A percentile compares a stretch with the other conserved stretches of the same genome.
Conservation (phyloP, 768 basidiomycete genomes). For the Clitopilus hobsonii region DNA sequence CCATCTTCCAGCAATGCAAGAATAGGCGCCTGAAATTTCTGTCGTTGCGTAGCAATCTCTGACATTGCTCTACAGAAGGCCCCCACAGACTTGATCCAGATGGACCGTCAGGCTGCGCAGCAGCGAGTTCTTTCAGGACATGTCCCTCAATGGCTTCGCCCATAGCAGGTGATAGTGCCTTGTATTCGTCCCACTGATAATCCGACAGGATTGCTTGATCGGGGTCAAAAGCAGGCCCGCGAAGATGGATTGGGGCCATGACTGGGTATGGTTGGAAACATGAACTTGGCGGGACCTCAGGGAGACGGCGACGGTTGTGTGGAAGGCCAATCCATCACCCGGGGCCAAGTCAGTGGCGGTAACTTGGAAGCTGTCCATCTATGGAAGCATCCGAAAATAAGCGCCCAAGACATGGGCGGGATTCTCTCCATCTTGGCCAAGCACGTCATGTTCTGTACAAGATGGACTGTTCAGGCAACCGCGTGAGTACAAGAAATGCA, state of each 20-base stretch:
- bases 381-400: too few relatives aligned
- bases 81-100: too few relatives aligned
- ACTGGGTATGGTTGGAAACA: background rate
- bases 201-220: background rate
- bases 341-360: too few relatives aligned
- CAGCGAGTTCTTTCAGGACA: background rate
- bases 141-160: background rate
- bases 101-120: too few relatives aligned
- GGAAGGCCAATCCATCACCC: too few relatives aligned
- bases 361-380: too few relatives aligned
- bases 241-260: background rate
- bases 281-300: background rate
- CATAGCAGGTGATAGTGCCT: background rate
- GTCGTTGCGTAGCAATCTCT: background rate
- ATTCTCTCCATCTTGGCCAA: too few relatives aligned
- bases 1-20: background rate
- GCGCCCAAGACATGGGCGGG: too few relatives aligned
- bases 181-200: background rate
- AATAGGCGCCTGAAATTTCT: background rate
- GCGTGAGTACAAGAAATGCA: too few relatives aligned
- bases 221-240: background rate
- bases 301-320: too few relatives aligned
- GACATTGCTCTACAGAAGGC: background rate
- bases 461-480: too few relatives aligned
- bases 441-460: too few relatives aligned